Conservation (phyloP, 225 moss, liverwort and hornwort genomes). For the Pseudoscleropodium purum region DNA sequence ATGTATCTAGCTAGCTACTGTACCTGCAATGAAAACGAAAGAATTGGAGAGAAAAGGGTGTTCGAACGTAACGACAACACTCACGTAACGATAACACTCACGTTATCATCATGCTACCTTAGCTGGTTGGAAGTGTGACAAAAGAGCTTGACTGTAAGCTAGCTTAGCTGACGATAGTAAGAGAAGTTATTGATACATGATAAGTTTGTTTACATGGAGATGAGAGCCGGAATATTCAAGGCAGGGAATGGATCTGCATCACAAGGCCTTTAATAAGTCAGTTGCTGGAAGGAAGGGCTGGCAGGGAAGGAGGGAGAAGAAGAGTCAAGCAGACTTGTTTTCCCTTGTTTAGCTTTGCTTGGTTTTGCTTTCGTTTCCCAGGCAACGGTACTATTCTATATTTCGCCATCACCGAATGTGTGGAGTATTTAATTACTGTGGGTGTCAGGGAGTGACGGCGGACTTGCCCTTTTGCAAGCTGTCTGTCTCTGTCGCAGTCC, state of each 20-base stretch:
- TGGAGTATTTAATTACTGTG: background rate
- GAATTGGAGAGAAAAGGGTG: background rate
- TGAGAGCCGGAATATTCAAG: background rate
- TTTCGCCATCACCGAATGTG: background rate
- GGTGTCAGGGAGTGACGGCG: background rate
- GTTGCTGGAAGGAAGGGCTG: background rate
- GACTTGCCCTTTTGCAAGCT: background rate
- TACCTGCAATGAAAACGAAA: no score
- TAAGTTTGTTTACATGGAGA: background rate
- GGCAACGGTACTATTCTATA: constrained; percentile 14
- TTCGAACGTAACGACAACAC: background rate
- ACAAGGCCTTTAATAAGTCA: background rate
- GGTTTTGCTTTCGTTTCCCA: no score
- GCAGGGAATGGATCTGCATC: background rate
- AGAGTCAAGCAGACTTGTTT: background rate
- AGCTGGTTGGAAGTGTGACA: background rate
- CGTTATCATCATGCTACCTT: background rate
- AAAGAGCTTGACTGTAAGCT: background rate
- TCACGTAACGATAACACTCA: background rate
- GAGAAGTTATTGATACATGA: no score
- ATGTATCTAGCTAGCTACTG: background rate
- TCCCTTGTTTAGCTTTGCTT: background rate
- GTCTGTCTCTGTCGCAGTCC: background rate
- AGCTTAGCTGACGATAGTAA: background rate
- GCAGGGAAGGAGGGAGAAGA: background rate